A percentile compares a stretch with the other conserved stretches of the same genome.
These are phyloP conservation scores for Elsinoe ampelina DNA, from an alignment of 2,329 filamentous ascomycete species.

Conservation along the genomic window DNA sequence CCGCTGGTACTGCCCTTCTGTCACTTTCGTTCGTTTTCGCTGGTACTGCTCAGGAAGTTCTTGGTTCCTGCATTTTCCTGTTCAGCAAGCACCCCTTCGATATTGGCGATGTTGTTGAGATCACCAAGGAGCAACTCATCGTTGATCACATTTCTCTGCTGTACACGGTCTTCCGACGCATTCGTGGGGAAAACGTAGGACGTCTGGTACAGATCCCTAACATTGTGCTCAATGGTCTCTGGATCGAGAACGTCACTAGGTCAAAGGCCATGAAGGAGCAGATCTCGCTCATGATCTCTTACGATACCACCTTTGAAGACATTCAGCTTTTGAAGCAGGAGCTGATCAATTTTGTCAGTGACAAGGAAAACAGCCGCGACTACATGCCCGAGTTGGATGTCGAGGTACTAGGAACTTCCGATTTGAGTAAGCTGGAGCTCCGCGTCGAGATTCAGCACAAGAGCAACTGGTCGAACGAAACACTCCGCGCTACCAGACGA, in stretches of 20 bases:
- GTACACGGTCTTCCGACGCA: constrained; percentile 82
- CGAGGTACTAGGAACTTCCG: constrained; percentile 66
- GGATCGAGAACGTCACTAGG: constrained; percentile 88
- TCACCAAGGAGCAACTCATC: constrained; percentile 58
- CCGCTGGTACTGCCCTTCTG: constrained; percentile 81
- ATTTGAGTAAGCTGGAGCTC: constrained; percentile 80
- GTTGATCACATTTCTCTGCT: constrained; percentile 93
- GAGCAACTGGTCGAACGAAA: constrained; percentile 56
- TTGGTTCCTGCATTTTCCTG: constrained; percentile 97
- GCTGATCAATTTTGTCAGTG: constrained; percentile 73
- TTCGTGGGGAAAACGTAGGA: constrained; percentile 65
- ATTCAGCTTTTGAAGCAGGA: constrained; percentile 76
- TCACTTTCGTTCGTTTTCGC: constrained; percentile 97
- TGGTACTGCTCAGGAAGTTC: constrained; percentile 81
- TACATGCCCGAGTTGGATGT: constrained; percentile 79
- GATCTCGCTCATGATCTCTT: constrained; percentile 70
- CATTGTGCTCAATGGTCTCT: constrained; percentile 81
- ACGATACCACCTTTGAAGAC: constrained; percentile 81
- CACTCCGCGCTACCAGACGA: constrained; percentile 66
- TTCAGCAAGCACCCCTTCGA: constrained; percentile 99
- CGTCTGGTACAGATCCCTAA: constrained; percentile 66
- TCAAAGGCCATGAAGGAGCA: constrained; percentile 87
- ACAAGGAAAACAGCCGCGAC: constrained; percentile 79
- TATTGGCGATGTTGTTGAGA: constrained; percentile 87
- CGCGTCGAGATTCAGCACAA: constrained; percentile 84